Evolutionary conservation across 148 eudicot genomes (phyloP), one percentile per base, ranked within the genome.

Genomic region (Arctostaphylos glauca): DNA sequence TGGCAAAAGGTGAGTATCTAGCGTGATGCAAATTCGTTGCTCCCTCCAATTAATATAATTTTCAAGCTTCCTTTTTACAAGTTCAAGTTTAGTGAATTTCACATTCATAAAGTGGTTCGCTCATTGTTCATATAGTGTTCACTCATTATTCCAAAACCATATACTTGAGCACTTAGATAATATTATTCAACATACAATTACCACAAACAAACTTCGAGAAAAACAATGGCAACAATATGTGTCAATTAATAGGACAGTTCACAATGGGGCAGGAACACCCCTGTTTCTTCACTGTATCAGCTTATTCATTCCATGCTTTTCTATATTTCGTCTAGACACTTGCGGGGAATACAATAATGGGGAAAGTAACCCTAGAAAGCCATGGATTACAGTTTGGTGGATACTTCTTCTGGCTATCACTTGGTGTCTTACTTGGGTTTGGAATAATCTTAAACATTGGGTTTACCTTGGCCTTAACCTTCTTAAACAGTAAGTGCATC

Each of bases 1-100:
- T 95, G 98, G 98, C 87, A 92, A 56, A 92, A 88, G 91, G 94
- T 91, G 82, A 87, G 83, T 68, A 12, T 8, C 64, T 80, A 15
- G 46, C 25, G 0, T n/a, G 31, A 23, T 6, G 66, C 52, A 53
- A 44, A 23, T 31, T 77, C 15, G 14, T 82, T 81, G 72, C 68
- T 55, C 56, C 43, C 9, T 15, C 18, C 46, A 41, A 38, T n/a
- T n/a, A n/a, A n/a, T n/a, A n/a, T n/a, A n/a, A n/a, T n/a, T n/a
- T n/a, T n/a, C n/a, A n/a, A n/a, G n/a, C n/a, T n/a, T n/a, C n/a
- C n/a, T n/a, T n/a, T n/a, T n/a, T n/a, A n/a, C n/a, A n/a, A 3
- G 14, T 2, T 21, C 13, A 73, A 73, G 9, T 73, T 73, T 7
- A 16, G 6, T 73, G 76, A 43, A 13, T 46, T 15, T 16, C n/a